Evolutionary conservation across 768 basidiomycete species (phyloP), one percentile per base, ranked within the genome.

Genomic region (Boletus tylopilopsis): DNA sequence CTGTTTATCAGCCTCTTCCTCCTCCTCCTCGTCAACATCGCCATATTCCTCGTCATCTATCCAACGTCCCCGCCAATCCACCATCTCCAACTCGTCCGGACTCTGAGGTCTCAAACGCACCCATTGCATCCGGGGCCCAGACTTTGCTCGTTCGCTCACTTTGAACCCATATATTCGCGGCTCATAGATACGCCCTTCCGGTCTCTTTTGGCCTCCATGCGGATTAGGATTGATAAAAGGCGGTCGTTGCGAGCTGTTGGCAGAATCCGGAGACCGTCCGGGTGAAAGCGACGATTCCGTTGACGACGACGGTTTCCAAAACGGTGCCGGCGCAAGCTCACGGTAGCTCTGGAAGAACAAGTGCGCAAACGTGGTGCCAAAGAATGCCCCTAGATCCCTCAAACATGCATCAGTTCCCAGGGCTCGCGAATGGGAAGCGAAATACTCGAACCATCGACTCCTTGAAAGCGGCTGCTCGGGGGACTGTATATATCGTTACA

Each of bases 331-430:
- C 9, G 91, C 84, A n/a, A 94, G 80, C 66, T 95, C 93, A 22
- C 90, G 89, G 72, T 95, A 98, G 54, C 90, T 94, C 65, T 98
- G 94, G 79, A 98, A 98, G 73, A 98, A 95, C 22, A 99, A 77
- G 62, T 97, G 94, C 2, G 94, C 78, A 68, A 99, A 99, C n/a
- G 95, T 97, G 0, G 95, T 98, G 19, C 96, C 96, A 73, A 99
- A 99, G 74, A 97, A 99, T 11, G 96, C 96, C 54, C 95, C 94
- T 97, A 54, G 30, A 52, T 56, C 54, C 55, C 49, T 60, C 55
- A 33, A 54, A 56, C 55, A 21, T 42, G 40, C 48, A 24, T 59
- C 50, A 47, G 54, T 39, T 54, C 30, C 46, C 49, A 42, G 33
- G 36, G 19, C 45, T 21, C 44, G 39, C 38, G 53, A 53, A 12